A percentile compares a stretch with the other conserved stretches of the same genome.
Evolutionary conservation across 768 basidiomycete species (phyloP).

Genomic region (Russula virescens): DNA sequence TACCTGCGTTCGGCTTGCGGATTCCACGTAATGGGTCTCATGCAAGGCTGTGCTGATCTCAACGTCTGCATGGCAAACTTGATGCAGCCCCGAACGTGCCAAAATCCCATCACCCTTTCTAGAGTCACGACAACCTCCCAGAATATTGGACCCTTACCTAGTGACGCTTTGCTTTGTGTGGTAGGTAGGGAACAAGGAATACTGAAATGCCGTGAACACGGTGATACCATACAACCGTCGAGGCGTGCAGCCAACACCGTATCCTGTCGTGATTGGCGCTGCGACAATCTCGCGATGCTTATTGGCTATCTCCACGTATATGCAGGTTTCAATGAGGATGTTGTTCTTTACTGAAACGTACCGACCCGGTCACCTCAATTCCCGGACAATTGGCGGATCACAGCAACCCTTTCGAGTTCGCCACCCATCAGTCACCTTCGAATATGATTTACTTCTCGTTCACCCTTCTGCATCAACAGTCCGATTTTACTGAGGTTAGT

Average conservation of each 20-base stretch:
- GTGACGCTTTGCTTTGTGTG: conserved; percentile 8
- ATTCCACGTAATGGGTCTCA: conserved; percentile 17
- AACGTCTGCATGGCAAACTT: conserved; percentile 6
- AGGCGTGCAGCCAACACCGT: conserved; percentile 8
- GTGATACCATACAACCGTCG: conserved; percentile 5
- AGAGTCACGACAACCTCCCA: not conserved
- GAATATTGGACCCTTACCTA: not conserved
- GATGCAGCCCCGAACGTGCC: not conserved
- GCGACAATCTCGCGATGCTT: conserved; percentile 1
- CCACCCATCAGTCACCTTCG: conserved; percentile 55
- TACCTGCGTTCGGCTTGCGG: not conserved
- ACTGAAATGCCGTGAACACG: not conserved
- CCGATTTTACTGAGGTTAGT: not conserved
- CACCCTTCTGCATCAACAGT: conserved; percentile 63
- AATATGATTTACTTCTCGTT: conserved; percentile 44
- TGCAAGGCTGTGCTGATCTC: conserved; percentile 10
- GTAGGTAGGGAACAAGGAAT: conserved; percentile 2
- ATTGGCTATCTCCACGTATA: conserved; percentile 8
- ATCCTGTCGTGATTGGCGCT: conserved; percentile 17
- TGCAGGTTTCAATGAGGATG: conserved; percentile 22
- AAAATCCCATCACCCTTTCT: not conserved
- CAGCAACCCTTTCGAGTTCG: conserved; percentile 71
- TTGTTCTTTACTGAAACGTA: conserved; percentile 11
- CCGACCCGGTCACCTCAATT: conserved; percentile 40
- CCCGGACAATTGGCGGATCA: conserved; percentile 80